phyloP scores from a whole-genome alignment of 352 stramenopile genomes.

The Globisporangium cylindrosporum region DNA sequence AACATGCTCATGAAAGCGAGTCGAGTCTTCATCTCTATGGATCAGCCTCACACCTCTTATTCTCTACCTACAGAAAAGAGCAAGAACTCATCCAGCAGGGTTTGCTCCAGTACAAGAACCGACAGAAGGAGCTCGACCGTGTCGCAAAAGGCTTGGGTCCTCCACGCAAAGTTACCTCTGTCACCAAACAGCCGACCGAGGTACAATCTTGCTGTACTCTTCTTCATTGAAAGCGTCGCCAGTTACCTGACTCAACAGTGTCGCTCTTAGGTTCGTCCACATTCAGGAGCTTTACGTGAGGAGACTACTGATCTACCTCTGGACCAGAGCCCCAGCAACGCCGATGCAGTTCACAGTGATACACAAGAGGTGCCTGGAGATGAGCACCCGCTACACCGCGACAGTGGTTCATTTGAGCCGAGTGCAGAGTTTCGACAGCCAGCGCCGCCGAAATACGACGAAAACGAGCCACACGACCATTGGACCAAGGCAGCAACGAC shows the following conservation, averaged over 20 bases:
- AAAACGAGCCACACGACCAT: background rate
- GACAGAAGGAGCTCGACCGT: constrained; percentile 56
- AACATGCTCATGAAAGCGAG: background rate
- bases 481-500: background rate
- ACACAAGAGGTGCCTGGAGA: background rate
- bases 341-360: background rate
- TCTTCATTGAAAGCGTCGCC: background rate
- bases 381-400: background rate
- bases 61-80: constrained; percentile 33
- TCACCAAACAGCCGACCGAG: background rate
- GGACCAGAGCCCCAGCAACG: background rate
- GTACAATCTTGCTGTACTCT: background rate
- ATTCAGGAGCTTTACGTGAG: background rate
- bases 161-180: background rate
- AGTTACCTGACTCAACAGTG: background rate
- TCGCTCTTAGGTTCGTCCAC: background rate
- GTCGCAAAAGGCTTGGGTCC: constrained; percentile 45
- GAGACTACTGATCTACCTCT: background rate
- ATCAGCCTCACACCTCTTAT: too few species aligned
- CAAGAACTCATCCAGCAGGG: constrained; percentile 49
- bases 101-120: constrained; percentile 51
- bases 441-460: background rate
- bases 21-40: background rate
- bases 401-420: background rate
- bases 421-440: background rate